phyloP scores from a whole-genome alignment of 2,329 filamentous ascomycete genomes.

The Curvularia sp. region DNA sequence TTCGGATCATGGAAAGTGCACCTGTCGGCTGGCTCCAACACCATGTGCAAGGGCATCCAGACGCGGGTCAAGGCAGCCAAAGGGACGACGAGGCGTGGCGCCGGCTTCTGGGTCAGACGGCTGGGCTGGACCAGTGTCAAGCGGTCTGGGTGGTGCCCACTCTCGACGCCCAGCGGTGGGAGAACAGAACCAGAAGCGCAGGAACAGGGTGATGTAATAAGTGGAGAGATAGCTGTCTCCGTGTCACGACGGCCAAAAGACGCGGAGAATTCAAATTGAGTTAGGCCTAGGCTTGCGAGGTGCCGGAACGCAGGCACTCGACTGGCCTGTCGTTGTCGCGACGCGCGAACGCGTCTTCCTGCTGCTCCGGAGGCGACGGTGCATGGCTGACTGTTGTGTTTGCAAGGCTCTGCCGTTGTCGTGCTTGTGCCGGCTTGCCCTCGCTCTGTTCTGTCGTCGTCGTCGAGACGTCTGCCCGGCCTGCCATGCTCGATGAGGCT shows the following conservation, averaged over 20 bases:
- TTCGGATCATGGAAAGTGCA: neutral
- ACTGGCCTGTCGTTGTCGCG: constrained; percentile 37
- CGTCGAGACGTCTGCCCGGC: constrained; percentile 19
- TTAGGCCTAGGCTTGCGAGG: constrained; percentile 47
- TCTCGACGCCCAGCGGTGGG: constrained; percentile 14
- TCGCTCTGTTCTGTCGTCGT: constrained; percentile 16
- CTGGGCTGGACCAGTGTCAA: constrained; percentile 28
- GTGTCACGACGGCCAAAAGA: constrained; percentile 47
- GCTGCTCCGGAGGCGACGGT: constrained; percentile 11
- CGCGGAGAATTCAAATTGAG: constrained; percentile 42
- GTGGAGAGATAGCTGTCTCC: constrained; percentile 50
- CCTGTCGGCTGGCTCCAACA: neutral
- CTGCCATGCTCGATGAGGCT: constrained; percentile 28
- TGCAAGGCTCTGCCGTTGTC: constrained; percentile 8
- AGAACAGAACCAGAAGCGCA: constrained; percentile 22
- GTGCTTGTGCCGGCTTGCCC: constrained; percentile 8
- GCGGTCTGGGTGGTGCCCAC: constrained; percentile 30
- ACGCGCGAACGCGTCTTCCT: constrained; percentile 34
- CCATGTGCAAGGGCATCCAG: neutral
- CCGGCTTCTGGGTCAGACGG: constrained; percentile 20
- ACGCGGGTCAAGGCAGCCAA: neutral
- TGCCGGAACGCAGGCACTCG: constrained; percentile 49
- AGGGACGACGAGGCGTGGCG: constrained; percentile 3
- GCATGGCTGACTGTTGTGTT: constrained; percentile 1
- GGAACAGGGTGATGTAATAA: constrained; percentile 46